Evolutionary conservation across 257 asterid genomes (phyloP).

Genomic region (Solanum ahanhuiri): DNA sequence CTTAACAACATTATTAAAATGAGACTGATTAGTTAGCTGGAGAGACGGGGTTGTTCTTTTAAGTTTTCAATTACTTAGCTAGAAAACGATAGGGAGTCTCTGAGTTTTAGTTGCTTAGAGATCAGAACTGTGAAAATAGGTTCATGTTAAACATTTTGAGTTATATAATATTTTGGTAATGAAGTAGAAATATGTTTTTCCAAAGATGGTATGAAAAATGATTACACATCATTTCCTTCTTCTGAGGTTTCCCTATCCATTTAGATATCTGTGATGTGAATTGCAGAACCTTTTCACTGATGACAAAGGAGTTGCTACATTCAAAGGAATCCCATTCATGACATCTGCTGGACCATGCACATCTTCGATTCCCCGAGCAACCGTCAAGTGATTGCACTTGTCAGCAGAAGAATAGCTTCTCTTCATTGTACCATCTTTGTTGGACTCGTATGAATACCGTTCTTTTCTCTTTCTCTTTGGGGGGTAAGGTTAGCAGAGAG

Average conservation of each 20-base stretch:
- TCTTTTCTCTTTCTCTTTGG: neutral
- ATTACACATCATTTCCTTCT: neutral
- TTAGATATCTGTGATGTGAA: neutral
- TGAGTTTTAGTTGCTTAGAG: neutral
- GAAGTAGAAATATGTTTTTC: neutral
- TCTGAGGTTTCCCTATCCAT: neutral
- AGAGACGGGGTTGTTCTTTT: neutral
- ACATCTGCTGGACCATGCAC: slow-evolving; percentile 87
- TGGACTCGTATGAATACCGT: neutral
- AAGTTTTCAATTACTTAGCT: neutral
- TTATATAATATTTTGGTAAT: neutral
- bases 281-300: slow-evolving; percentile 79
- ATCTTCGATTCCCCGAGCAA: slow-evolving; percentile 61
- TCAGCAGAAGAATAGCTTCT: neutral
- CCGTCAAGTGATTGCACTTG: slow-evolving; percentile 40
- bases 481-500: neutral
- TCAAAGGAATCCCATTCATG: slow-evolving; percentile 82
- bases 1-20: neutral
- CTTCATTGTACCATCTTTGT: neutral
- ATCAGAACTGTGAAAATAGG: neutral
- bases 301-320: slow-evolving; percentile 68
- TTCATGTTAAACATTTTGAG: neutral
- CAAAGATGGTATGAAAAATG: neutral
- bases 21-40: neutral
- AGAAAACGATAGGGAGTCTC: neutral